Base-by-base conservation (phyloP, 139 green algal species). In the Chlamydomonas incerta region DNA sequence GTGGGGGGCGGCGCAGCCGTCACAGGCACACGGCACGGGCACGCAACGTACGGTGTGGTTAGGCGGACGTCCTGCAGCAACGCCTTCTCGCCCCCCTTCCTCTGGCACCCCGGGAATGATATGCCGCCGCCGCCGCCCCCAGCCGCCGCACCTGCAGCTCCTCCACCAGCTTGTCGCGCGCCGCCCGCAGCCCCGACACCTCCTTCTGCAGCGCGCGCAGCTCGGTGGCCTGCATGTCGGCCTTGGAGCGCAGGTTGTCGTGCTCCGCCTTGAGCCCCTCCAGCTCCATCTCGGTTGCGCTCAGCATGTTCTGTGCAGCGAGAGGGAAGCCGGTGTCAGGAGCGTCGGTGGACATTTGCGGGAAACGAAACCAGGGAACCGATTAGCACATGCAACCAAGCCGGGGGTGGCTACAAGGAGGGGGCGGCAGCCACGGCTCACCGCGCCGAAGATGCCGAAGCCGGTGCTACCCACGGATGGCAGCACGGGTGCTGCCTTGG, bases 221-320 rank as follows among this genome's bases (percentile, higher is more conserved):
- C 46, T 83, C 77, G 2, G 63, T 33, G 65, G 34, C 77, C 77
- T 83, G 63, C 46, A 83, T 33, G 46, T 83, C 63, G 4, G 63
- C 68, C 63, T 74, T 66, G 17, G 63, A 13, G 3, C 63, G 63
- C 20, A 83, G 47, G 46, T 66, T 83, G 3, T 83, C 77, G 24
- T 83, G 63, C 63, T 74, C 63, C 0, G 57, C 34, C 1, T 63
- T 63, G 18, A 83, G 67, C 21, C 77, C 77, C 77, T 83, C 77
- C 63, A 83, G 20, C 77, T 83, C 77, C 77, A 74, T 47, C 46
- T 83, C 77, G 26, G 60, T 83, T 21, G 75, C 75, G 35, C 47
- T 72, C 10, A 83, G 62, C 75, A 83, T 83, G 37, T 34, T 72
- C 75, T 83, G 63, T 1, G n/a, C 8, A 50, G 41, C 41, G n/a